Evolutionary conservation across 148 eudicot genomes (phyloP).

Genomic region (Fallopia convolvulus): DNA sequence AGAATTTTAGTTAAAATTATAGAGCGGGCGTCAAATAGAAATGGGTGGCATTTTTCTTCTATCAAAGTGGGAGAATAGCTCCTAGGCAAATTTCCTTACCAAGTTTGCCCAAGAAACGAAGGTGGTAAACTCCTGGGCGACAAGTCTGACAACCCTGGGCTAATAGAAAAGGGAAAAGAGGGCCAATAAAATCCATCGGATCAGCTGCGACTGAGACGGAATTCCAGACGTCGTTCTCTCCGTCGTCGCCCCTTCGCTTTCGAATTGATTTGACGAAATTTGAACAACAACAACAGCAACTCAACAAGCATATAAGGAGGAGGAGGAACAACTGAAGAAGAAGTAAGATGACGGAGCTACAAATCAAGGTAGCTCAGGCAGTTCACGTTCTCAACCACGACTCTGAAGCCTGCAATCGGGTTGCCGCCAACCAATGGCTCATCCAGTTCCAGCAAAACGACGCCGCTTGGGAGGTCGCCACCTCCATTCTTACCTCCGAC

Average conservation of each 20-base stretch:
- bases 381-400: conserved; percentile 83
- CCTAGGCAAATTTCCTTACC: too few species aligned
- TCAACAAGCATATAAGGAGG: background rate
- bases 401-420: conserved; percentile 70
- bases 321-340: background rate
- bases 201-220: background rate
- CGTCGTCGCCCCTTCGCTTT: background rate
- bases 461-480: conserved; percentile 86
- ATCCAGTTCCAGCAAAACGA: conserved; percentile 82
- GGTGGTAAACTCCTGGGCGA: too few species aligned
- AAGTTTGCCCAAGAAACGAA: too few species aligned
- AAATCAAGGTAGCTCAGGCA: conserved; percentile 75
- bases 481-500: conserved; percentile 54
- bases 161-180: background rate
- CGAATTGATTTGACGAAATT: background rate
- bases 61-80: too few species aligned
- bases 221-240: conserved; percentile 11
- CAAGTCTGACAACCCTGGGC: background rate
- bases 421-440: conserved; percentile 92
- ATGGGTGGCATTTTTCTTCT: too few species aligned
- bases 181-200: conserved; percentile 6
- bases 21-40: too few species aligned
- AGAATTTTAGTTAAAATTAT: too few species aligned
- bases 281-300: background rate
- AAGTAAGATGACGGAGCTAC: conserved; percentile 39